Evolutionary conservation across 2,329 filamentous ascomycete genomes (phyloP).

Genomic region (Aureobasidium melanogenum): DNA sequence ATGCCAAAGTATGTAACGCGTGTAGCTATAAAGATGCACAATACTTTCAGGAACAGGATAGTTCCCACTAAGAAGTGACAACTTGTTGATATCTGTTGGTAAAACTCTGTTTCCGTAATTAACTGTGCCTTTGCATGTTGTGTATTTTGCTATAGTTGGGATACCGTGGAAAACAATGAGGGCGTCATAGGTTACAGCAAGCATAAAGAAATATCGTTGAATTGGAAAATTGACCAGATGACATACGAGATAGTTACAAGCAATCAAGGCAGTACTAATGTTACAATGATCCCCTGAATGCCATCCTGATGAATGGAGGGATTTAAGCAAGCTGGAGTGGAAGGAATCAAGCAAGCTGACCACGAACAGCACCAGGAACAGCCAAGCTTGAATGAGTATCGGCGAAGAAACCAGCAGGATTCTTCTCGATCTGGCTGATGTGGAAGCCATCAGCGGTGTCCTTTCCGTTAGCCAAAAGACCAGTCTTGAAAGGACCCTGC

Average conservation of each 20-base stretch:
- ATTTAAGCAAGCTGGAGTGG: constrained; percentile 30
- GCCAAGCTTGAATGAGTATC: constrained; percentile 44
- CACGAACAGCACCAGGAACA: constrained; percentile 44
- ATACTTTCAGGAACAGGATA: no score
- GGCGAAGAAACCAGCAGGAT: constrained; percentile 44
- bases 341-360: constrained; percentile 32
- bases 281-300: background rate
- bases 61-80: no score
- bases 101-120: no score
- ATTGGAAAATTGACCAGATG: background rate
- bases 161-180: no score
- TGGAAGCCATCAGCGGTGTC: constrained; percentile 42
- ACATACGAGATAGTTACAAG: background rate
- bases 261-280: background rate
- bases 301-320: background rate
- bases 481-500: constrained; percentile 37
- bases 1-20: no score
- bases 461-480: constrained; percentile 30
- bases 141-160: no score
- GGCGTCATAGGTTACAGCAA: no score
- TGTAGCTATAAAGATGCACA: no score
- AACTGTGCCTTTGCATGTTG: no score
- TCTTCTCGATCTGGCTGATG: constrained; percentile 42
- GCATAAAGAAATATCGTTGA: background rate
- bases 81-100: no score